Evolutionary conservation across 805 yeast species (phyloP), one percentile per base, ranked within the genome.

Genomic region (Helenozyma rhizophorensis): DNA sequence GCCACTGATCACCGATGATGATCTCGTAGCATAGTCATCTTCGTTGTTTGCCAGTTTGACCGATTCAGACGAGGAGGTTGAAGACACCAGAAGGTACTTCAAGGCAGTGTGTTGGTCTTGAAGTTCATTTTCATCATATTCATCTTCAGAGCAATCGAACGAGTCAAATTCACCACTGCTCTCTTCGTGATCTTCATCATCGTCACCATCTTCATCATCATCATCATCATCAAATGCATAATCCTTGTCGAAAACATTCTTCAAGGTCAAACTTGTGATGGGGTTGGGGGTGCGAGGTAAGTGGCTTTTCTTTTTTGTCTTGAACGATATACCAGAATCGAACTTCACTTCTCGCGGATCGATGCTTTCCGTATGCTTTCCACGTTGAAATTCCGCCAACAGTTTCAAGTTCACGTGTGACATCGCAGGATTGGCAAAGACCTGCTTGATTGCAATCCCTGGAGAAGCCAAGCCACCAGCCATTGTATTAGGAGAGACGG

Each of bases 241-340:
- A n/a, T 30, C 27, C 9, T 32, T 25, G 8, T 17, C 25, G 25
- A 71, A 54, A 5, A 60, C 61, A 21, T 53, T 51, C 21, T 46
- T 54, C 36, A 70, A 60, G 18, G 56, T 51, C 14, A 59, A 50
- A 2, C 51, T 53, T 3, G 51, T 42, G 21, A 65, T 34, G 8
- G 66, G 64, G 31, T 48, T 52, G 10, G 65, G 76, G 12, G 75
- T 72, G 23, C 58, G 65, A 2, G 76, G 72, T 34, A 62, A 62
- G 11, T 23, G 30, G 19, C 33, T 28, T 32, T 30, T 27, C 10
- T 23, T 26, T 6, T 34, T 41, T n/a, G 43, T 26, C 6, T 13
- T 26, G 14, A 26, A 42, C 23, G 22, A 29, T 21, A 39, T 36
- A 29, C 15, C 21, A 9, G 27, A 26, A 14, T 31, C 54, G 33